Percentiles rank a stretch among this genome's conserved stretches.
phyloP scores from a whole-genome alignment of 2,329 filamentous ascomycete genomes.

The Elsinoe necatrix region DNA sequence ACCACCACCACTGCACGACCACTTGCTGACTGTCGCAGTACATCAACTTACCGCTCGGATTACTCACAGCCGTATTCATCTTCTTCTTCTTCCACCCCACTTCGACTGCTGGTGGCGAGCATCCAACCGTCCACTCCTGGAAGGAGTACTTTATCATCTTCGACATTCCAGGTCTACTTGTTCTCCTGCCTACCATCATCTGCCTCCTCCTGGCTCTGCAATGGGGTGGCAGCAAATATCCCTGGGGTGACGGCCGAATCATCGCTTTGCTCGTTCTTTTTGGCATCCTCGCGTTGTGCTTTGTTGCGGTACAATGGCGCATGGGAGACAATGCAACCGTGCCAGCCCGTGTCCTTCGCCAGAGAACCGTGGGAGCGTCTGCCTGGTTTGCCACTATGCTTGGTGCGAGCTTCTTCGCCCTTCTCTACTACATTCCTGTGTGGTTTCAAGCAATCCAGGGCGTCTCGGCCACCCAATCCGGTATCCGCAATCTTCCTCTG shows the following conservation, averaged over 20 bases:
- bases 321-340: conserved; percentile 37
- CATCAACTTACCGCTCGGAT: conserved; percentile 47
- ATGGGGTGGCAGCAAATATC: conserved; percentile 43
- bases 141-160: conserved; percentile 37
- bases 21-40: conserved; percentile 23
- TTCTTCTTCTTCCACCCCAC: conserved; percentile 29
- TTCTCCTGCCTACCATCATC: conserved; percentile 42
- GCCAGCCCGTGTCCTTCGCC: conserved; percentile 38
- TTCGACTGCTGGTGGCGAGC: conserved; percentile 20
- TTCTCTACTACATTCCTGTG: conserved; percentile 41
- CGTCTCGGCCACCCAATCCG: conserved; percentile 38
- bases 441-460: conserved; percentile 45
- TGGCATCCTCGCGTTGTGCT: conserved; percentile 34
- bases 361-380: conserved; percentile 35
- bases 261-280: conserved; percentile 41
- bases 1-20: no score
- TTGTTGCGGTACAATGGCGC: conserved; percentile 36
- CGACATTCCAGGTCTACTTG: conserved; percentile 38
- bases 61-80: conserved; percentile 32
- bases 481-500: conserved; percentile 42
- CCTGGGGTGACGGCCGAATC: conserved; percentile 38
- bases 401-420: conserved; percentile 39
- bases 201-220: conserved; percentile 43
- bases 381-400: conserved; percentile 36
- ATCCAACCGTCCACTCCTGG: conserved; percentile 27